phyloP scores from a whole-genome alignment of 1,284 basidiomycete genomes.

The Trametes hirsuta region DNA sequence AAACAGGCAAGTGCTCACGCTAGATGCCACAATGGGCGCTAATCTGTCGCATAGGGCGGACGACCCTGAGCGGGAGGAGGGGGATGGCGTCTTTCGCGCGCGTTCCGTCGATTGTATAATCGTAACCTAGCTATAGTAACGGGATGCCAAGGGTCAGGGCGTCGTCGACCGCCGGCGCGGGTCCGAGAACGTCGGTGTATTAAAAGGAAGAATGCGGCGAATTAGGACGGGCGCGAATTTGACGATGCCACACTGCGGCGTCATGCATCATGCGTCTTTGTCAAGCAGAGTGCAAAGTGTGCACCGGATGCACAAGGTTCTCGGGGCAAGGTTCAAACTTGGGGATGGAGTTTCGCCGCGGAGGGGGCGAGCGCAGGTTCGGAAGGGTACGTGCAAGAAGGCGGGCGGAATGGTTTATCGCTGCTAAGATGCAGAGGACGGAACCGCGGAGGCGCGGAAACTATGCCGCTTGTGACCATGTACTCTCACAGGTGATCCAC shows the following conservation, averaged over 20 bases:
- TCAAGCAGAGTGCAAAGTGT: neutral
- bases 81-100: too few species aligned
- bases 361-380: neutral
- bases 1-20: neutral
- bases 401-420: neutral
- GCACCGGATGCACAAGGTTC: neutral
- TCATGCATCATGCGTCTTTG: neutral
- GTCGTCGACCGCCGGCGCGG: neutral
- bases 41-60: constrained; percentile 1
- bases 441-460: constrained; percentile 1
- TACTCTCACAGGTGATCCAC: constrained; percentile 22
- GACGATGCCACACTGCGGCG: too few species aligned
- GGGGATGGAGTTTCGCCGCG: constrained; percentile 7
- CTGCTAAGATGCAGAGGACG: constrained; percentile 6
- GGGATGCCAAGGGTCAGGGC: neutral
- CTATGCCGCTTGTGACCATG: neutral
- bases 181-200: neutral
- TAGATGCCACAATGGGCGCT: constrained; percentile 5
- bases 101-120: too few species aligned
- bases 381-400: neutral
- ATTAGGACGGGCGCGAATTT: neutral
- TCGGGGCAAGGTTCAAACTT: neutral
- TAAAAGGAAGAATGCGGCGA: neutral
- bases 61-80: neutral
- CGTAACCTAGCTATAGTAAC: too few species aligned